Evolutionary conservation across 176 grass and related monocot genomes (phyloP).

Genomic region (Bonia amplexicaulis): DNA sequence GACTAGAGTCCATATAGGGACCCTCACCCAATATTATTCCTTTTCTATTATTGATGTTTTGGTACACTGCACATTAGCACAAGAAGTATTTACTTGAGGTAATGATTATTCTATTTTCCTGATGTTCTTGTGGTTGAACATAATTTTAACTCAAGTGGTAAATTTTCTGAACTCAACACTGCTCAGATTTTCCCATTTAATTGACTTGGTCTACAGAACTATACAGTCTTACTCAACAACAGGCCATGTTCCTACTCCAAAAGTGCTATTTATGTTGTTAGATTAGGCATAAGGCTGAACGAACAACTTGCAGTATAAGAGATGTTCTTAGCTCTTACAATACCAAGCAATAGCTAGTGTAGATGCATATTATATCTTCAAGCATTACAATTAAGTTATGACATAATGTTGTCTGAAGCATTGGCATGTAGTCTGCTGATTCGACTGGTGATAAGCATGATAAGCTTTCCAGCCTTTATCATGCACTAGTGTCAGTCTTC

Average conservation of each 20-base stretch:
- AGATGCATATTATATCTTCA: neutral
- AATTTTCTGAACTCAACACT: constrained; percentile 1
- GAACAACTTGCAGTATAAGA: neutral
- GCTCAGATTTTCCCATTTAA: neutral
- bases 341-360: neutral
- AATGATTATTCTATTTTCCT: neutral
- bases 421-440: neutral
- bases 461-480: neutral
- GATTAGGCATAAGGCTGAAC: neutral
- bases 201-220: neutral
- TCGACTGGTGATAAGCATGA: neutral
- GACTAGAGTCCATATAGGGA: neutral
- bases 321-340: neutral
- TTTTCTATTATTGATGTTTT: neutral
- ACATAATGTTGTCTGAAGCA: neutral
- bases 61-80: neutral
- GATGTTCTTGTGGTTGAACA: neutral
- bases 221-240: neutral
- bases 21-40: neutral
- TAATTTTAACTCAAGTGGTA: neutral
- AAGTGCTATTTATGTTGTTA: neutral
- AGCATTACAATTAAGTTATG: neutral
- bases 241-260: neutral
- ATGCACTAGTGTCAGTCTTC: neutral
- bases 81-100: neutral